A percentile compares a stretch with the other conserved stretches of the same genome.
These are phyloP conservation scores for Trametes versicolor DNA, from an alignment of 1,284 basidiomycete genomes.

Conservation along the genomic window DNA sequence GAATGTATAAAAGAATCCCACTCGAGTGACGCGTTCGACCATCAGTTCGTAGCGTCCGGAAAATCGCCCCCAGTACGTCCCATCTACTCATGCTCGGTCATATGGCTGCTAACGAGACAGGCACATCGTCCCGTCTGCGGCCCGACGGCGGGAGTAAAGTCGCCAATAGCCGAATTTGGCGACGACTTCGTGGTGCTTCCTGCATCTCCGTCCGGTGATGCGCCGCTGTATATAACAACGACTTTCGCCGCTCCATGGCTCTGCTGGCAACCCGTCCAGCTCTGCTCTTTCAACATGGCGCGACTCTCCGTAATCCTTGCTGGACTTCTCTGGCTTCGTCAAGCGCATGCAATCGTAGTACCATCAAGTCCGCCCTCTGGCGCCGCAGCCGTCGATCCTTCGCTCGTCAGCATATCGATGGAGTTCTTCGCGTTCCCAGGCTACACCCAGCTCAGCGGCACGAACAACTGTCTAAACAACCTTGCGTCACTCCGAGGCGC, in stretches of 20 bases:
- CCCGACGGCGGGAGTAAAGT: constrained; percentile 20
- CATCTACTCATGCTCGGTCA: too few relatives aligned
- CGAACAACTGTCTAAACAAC: constrained; percentile 50
- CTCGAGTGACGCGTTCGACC: too few relatives aligned
- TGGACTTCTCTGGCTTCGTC: constrained; percentile 14
- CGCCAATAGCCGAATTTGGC: neutral
- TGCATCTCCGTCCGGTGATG: constrained; percentile 16
- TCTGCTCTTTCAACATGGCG: constrained; percentile 10
- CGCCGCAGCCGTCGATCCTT: constrained; percentile 46
- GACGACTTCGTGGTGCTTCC: neutral
- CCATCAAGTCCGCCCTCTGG: constrained; percentile 45
- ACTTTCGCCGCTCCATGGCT: neutral
- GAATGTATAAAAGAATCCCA: too few relatives aligned
- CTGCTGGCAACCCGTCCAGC: neutral
- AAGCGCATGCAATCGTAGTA: constrained; percentile 37
- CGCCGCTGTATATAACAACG: constrained; percentile 25
- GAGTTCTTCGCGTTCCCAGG: constrained; percentile 56
- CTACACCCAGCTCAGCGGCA: constrained; percentile 48
- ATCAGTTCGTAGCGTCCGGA: too few relatives aligned
- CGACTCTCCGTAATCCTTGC: constrained; percentile 16
- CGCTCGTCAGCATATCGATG: constrained; percentile 50
- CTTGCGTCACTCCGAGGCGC: constrained; percentile 48
- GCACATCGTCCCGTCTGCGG: constrained; percentile 11
- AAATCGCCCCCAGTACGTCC: too few relatives aligned
- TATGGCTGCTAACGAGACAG: too few relatives aligned